phyloP scores from a whole-genome alignment of 306 rosid genomes.

The Corylus americana region DNA sequence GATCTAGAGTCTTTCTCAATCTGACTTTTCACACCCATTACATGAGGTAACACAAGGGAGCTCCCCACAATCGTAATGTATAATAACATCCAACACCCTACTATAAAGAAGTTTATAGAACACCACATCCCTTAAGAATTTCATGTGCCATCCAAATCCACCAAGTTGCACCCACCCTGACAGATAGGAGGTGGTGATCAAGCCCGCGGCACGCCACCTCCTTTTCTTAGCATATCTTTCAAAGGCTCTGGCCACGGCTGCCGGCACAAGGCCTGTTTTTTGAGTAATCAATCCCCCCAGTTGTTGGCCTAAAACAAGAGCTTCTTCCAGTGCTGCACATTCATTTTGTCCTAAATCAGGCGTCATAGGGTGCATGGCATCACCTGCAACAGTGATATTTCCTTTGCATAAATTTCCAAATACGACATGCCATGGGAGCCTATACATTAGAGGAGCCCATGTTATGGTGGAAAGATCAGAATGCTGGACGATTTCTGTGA shows the following conservation, averaged over 20 bases:
- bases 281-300: background rate
- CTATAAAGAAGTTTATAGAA: background rate
- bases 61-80: slow-evolving; percentile 5
- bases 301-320: slow-evolving; percentile 10
- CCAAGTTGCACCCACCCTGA: slow-evolving; percentile 10
- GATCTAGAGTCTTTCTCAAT: too few species aligned
- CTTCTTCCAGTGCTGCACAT: slow-evolving; percentile 24
- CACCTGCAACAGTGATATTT: slow-evolving; percentile 25
- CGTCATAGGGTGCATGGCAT: slow-evolving; percentile 39
- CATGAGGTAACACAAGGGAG: slow-evolving; percentile 1
- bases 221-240: background rate
- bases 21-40: background rate
- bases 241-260: background rate
- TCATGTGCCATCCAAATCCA: slow-evolving; percentile 16
- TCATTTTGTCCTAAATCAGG: slow-evolving; percentile 26
- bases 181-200: background rate
- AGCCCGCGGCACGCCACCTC: background rate
- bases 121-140: slow-evolving; percentile 10
- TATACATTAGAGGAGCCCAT: slow-evolving; percentile 16
- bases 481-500: background rate
- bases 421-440: slow-evolving; percentile 29
- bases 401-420: slow-evolving; percentile 16
- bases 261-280: background rate
- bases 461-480: slow-evolving; percentile 22
- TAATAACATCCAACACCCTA: background rate